Conservation (phyloP, 2,329 filamentous ascomycete species). For the Fusarium miscanthi region DNA sequence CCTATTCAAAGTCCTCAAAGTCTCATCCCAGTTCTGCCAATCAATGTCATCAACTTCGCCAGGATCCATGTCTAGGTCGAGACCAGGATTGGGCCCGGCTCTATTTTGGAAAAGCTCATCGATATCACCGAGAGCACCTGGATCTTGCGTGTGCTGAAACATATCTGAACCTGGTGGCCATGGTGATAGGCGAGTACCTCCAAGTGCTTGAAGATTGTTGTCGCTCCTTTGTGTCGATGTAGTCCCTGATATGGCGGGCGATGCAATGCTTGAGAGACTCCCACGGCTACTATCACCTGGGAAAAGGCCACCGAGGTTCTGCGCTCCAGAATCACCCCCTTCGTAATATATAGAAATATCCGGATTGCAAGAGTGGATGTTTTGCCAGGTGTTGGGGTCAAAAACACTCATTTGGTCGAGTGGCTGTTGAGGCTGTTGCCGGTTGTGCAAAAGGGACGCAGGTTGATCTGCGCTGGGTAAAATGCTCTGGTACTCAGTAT, state of each 20-base stretch:
- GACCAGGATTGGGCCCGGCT: background rate
- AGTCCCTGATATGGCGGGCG: slow-evolving; percentile 24
- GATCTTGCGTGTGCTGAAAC: slow-evolving; percentile 7
- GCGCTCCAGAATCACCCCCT: slow-evolving; percentile 5
- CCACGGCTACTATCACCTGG: slow-evolving; percentile 18
- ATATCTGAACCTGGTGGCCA: slow-evolving; percentile 19
- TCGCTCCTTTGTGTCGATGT: slow-evolving; percentile 8
- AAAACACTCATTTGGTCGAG: background rate
- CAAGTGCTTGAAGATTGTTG: background rate
- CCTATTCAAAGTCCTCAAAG: slow-evolving; percentile 12
- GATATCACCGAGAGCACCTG: slow-evolving; percentile 2
- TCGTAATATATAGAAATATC: slow-evolving; percentile 23
- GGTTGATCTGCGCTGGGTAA: background rate
- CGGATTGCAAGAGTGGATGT: slow-evolving; percentile 10
- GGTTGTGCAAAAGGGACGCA: background rate
- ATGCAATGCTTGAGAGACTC: slow-evolving; percentile 30
- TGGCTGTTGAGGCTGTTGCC: background rate
- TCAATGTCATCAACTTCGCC: slow-evolving; percentile 36
- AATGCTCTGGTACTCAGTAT: slow-evolving; percentile 12
- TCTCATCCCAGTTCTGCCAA: slow-evolving; percentile 36
- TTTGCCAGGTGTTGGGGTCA: slow-evolving; percentile 17
- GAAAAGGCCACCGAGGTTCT: background rate
- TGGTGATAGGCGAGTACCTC: slow-evolving; percentile 5
- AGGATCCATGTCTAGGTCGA: slow-evolving; percentile 30
- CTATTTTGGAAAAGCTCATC: slow-evolving; percentile 11